These are phyloP conservation scores for Arctium lappa DNA, from an alignment of 129 eudicot genomes.

Conservation along the genomic window DNA sequence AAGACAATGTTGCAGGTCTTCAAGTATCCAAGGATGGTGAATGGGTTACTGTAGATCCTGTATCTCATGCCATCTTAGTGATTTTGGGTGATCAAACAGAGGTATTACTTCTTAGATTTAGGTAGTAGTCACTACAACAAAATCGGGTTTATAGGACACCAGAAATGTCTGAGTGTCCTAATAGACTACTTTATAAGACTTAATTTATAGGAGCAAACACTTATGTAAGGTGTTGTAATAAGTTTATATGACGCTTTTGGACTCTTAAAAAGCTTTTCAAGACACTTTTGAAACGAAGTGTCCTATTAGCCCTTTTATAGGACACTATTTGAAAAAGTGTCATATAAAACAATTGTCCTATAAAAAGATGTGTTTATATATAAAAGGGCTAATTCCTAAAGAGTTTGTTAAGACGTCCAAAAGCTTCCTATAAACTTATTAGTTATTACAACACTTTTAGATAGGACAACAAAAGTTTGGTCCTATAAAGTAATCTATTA, in stretches of 20 bases:
- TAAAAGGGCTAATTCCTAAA: background rate
- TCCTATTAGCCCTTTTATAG: background rate
- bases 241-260: background rate
- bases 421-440: background rate
- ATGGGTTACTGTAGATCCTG: conserved; percentile 72
- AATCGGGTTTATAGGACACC: background rate
- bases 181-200: background rate
- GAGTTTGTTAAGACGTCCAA: background rate
- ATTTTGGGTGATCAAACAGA: conserved; percentile 93
- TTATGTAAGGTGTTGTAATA: background rate
- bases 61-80: conserved; percentile 76
- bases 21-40: conserved; percentile 67
- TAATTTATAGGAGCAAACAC: background rate
- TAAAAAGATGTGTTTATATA: background rate
- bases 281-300: background rate
- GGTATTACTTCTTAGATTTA: conserved; percentile 38
- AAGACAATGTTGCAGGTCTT: conserved; percentile 90
- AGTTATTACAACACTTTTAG: background rate
- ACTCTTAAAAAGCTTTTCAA: background rate
- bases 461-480: background rate
- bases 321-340: background rate
- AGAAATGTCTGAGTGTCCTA: background rate
- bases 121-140: background rate
- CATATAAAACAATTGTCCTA: background rate
- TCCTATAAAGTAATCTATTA: background rate